Conservation (phyloP, 1,284 basidiomycete genomes). For the Rhodotorula sp. region DNA sequence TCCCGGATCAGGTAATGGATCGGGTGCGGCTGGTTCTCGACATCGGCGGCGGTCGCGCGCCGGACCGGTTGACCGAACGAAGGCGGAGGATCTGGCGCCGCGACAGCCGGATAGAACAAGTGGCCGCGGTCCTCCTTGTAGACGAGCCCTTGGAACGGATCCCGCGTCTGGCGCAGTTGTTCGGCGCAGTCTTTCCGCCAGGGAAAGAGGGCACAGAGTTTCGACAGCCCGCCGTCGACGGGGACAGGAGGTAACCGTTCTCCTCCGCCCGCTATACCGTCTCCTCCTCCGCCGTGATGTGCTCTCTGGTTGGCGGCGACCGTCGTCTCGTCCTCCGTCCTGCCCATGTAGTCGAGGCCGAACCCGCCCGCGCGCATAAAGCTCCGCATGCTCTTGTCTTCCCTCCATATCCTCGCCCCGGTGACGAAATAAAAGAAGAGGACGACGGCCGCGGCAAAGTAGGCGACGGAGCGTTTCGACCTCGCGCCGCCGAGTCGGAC, state of each 20-base stretch:
- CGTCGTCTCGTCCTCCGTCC: slow-evolving; percentile 9
- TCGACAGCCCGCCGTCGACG: slow-evolving; percentile 8
- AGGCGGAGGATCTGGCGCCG: not conserved
- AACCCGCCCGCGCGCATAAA: slow-evolving; percentile 27
- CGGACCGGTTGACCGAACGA: not conserved
- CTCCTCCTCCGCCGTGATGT: not conserved
- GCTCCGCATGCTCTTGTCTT: not conserved
- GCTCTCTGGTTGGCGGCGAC: not conserved
- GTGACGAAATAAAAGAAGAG: not conserved
- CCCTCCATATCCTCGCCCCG: not conserved
- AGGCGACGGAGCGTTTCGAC: not conserved
- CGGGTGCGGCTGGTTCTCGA: slow-evolving; percentile 33
- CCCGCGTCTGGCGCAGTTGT: not conserved
- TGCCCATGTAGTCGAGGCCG: slow-evolving; percentile 26
- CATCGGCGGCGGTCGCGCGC: slow-evolving; percentile 7
- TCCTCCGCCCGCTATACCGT: not conserved
- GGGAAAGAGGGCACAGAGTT: slow-evolving; percentile 25
- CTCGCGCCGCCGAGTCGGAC: slow-evolving; percentile 5
- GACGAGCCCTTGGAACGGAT: slow-evolving; percentile 18
- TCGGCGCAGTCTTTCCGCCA: slow-evolving; percentile 24
- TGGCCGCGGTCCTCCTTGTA: slow-evolving; percentile 6
- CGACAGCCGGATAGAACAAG: slow-evolving; percentile 17
- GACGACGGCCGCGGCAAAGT: not conserved
- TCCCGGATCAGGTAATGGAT: slow-evolving; percentile 33
- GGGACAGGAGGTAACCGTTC: slow-evolving; percentile 1